Evolutionary conservation across 1,139 yeast genomes (phyloP).

Genomic region (Suhomyces maxii): DNA sequence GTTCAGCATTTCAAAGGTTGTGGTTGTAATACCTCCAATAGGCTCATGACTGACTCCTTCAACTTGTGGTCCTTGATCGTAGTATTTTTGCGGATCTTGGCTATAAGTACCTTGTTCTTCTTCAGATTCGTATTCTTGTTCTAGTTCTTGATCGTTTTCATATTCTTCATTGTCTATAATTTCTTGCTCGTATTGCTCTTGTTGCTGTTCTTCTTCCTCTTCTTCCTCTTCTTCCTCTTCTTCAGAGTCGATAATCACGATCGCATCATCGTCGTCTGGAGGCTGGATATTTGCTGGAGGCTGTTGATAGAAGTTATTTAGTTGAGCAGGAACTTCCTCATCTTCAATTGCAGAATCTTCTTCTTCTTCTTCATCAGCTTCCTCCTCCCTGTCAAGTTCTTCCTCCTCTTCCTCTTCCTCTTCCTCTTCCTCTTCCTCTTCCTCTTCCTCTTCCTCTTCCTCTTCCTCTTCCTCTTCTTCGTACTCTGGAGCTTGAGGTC

Average conservation of each 20-base stretch:
- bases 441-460: constrained; percentile 7
- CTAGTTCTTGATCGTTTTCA: constrained; percentile 7
- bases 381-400: constrained; percentile 1
- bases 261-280: background rate
- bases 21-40: constrained; percentile 12
- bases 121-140: constrained; percentile 20
- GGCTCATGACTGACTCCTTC: constrained; percentile 20
- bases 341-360: background rate
- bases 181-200: constrained; percentile 12
- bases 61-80: constrained; percentile 17
- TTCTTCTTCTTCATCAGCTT: background rate
- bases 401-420: constrained; percentile 4
- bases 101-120: constrained; percentile 12
- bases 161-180: background rate
- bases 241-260: background rate
- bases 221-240: constrained; percentile 12
- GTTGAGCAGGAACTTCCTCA: background rate
- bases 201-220: constrained; percentile 11
- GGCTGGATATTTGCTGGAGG: background rate
- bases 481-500: constrained; percentile 3
- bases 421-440: constrained; percentile 6
- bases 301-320: background rate
- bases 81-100: too few relatives aligned
- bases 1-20: background rate
- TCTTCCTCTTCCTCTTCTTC: constrained; percentile 5